Percentiles rank a stretch among this genome's conserved stretches.
Conservation (phyloP, 1,284 basidiomycete species). For the Pyrrhoderma lamaoense region DNA sequence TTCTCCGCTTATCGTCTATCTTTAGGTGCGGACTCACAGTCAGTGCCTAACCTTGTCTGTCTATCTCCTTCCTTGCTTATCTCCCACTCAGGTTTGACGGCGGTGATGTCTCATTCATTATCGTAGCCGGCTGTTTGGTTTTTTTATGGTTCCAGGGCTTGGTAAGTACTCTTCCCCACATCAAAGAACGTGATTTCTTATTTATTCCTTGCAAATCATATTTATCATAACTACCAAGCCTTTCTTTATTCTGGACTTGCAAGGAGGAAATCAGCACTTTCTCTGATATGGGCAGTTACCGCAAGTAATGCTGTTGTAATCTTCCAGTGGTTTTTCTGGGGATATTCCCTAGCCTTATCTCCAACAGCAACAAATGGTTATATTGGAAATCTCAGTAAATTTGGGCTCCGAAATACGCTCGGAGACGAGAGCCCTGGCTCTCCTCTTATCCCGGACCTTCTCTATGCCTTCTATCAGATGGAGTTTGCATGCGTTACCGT, state of each 20-base stretch:
- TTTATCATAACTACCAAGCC: no score
- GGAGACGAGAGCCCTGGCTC: slow-evolving; percentile 72
- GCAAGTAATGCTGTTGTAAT: slow-evolving; percentile 74
- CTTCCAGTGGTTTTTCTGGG: slow-evolving; percentile 89
- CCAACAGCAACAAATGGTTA: slow-evolving; percentile 68
- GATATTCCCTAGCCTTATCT: slow-evolving; percentile 79
- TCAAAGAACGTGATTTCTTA: background rate
- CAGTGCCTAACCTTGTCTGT: slow-evolving; percentile 6
- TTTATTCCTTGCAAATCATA: background rate
- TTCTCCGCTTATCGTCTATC: background rate
- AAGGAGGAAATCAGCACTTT: slow-evolving; percentile 65
- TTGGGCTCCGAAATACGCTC: slow-evolving; percentile 68
- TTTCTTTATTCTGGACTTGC: slow-evolving; percentile 88
- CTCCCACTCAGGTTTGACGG: slow-evolving; percentile 40
- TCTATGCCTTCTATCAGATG: slow-evolving; percentile 87
- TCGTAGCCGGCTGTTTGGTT: slow-evolving; percentile 75
- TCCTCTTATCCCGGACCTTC: slow-evolving; percentile 59
- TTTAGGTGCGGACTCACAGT: slow-evolving; percentile 18
- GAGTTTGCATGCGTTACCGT: slow-evolving; percentile 79
- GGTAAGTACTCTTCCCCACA: slow-evolving; percentile 32
- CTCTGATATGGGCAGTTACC: slow-evolving; percentile 62
- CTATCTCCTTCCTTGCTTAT: slow-evolving; percentile 23
- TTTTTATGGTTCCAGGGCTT: slow-evolving; percentile 75
- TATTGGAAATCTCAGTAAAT: slow-evolving; percentile 71
- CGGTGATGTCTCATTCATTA: slow-evolving; percentile 73